Evolutionary conservation across 257 asterid genomes (phyloP), one percentile per base, ranked within the genome.

Genomic region (Rehmannia glutinosa): DNA sequence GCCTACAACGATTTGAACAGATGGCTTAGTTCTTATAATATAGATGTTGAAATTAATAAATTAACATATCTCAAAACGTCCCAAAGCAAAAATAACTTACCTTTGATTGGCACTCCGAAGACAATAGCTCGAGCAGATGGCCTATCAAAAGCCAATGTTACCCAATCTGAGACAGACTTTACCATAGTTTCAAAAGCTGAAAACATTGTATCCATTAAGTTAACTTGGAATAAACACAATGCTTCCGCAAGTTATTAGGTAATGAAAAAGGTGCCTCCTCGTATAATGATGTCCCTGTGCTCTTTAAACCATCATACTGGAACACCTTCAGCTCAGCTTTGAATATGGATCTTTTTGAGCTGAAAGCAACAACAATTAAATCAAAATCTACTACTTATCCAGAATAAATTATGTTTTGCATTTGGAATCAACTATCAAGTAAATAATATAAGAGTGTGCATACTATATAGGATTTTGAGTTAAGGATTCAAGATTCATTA

Each of bases 51-150:
- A 20, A 32, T 25, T n/a, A 43, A 1, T 25, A 50, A 1, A 42
- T 3, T 51, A n/a, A n/a, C n/a, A 51, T 13, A 27, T 20, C 59
- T 8, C 21, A 1, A 50, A 16, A 32, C 10, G 20, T 52, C 55
- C 32, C 13, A 56, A 50, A 42, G 32, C 68, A 36, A 63, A 9
- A 25, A 41, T 36, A 73, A 25, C 46, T 66, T 57, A 89, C 97
- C 98, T 78, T 89, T 88, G 69, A 92, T 87, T 50, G 85, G 92
- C 65, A 92, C n/a, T n/a, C n/a, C n/a, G n/a, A n/a, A n/a, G n/a
- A n/a, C n/a, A n/a, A n/a, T n/a, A n/a, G n/a, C n/a, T n/a, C n/a
- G n/a, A n/a, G n/a, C n/a, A n/a, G n/a, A n/a, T n/a, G n/a, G n/a
- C n/a, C n/a, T n/a, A n/a, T n/a, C n/a, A n/a, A n/a, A n/a, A n/a